Evolutionary conservation across 768 basidiomycete species (phyloP), one percentile per base, ranked within the genome.

Genomic region (Xerocomellus chrysenteron): DNA sequence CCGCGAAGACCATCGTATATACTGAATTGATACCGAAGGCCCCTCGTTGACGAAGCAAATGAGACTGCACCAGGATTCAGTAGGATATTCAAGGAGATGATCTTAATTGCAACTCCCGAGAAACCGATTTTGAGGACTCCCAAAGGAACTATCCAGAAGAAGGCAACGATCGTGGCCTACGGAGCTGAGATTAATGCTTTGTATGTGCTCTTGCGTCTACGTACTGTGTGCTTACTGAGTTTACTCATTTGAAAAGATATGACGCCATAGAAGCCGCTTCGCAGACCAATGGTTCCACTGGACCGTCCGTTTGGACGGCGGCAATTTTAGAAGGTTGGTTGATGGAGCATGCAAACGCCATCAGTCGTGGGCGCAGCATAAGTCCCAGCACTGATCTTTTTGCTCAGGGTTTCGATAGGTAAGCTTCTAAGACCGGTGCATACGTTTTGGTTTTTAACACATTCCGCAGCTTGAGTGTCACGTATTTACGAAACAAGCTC

Each of bases 21-120:
- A 5, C 26, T 26, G 26, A 26, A 26, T 5, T 26, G 26, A 26
- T 26, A 26, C 26, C 26, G 5, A 33, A 78, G 76, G 73, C 70
- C 75, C 0, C 39, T 59, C 16, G 68, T 81, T 1, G 74, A 78
- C 19, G 74, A 76, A 26, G 79, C 76, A 0, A 80, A 80, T 55
- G 57, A 48, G 16, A 56, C 57, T 0, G 69, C 76, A 0, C 79
- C 78, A 0, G 64, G 73, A 0, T 78, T 75, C 44, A 77, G 76
- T 35, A 66, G 74, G 9, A 71, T 80, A 7, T 80, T 76, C 71
- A 79, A 78, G 64, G 78, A 83, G 61, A 78, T 82, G 80, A 81
- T 83, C 41, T 35, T 82, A 14, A 64, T 81, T 14, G 66, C 79
- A 0, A 58, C 63, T 0, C 45, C 66, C 28, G 67, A 63, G 0